Conservation (phyloP, 768 basidiomycete genomes). For the Chalciporus pseudorubinellus region DNA sequence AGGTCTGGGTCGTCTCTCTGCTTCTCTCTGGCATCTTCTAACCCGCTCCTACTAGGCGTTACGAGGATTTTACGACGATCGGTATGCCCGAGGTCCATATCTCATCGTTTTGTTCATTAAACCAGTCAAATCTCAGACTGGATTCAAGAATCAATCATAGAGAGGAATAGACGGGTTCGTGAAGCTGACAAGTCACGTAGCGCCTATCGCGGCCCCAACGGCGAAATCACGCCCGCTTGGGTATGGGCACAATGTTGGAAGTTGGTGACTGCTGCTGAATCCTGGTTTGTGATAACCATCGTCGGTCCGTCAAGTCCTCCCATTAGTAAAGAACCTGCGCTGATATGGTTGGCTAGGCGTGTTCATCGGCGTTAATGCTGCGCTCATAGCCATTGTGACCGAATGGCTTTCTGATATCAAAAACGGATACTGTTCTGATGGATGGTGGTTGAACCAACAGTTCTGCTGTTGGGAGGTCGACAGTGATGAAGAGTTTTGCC, state of each 20-base stretch:
- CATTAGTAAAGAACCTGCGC: neutral
- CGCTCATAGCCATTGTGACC: slow-evolving; percentile 89
- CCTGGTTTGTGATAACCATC: slow-evolving; percentile 88
- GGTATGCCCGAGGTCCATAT: slow-evolving; percentile 47
- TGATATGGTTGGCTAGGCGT: slow-evolving; percentile 53
- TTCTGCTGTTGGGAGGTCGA: slow-evolving; percentile 99
- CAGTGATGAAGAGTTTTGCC: slow-evolving; percentile 75
- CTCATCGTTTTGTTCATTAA: slow-evolving; percentile 12
- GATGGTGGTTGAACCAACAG: slow-evolving; percentile 98
- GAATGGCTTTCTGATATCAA: slow-evolving; percentile 98
- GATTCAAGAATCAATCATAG: slow-evolving; percentile 93
- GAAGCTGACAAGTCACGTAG: slow-evolving; percentile 43
- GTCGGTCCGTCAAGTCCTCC: slow-evolving; percentile 63
- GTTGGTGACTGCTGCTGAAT: slow-evolving; percentile 70
- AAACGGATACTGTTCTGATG: slow-evolving; percentile 93
- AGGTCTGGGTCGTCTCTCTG: slow-evolving; percentile 39
- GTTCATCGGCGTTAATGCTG: slow-evolving; percentile 91
- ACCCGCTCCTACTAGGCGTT: slow-evolving; percentile 60
- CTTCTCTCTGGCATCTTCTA: slow-evolving; percentile 6
- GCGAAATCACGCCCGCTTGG: slow-evolving; percentile 52
- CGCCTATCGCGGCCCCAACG: slow-evolving; percentile 46
- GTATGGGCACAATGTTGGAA: slow-evolving; percentile 61
- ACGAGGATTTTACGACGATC: slow-evolving; percentile 94
- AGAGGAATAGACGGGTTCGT: slow-evolving; percentile 75
- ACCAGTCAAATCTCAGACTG: slow-evolving; percentile 60